Conservation (phyloP, 2,329 filamentous ascomycete species). For the Lachnellula subtilissima region DNA sequence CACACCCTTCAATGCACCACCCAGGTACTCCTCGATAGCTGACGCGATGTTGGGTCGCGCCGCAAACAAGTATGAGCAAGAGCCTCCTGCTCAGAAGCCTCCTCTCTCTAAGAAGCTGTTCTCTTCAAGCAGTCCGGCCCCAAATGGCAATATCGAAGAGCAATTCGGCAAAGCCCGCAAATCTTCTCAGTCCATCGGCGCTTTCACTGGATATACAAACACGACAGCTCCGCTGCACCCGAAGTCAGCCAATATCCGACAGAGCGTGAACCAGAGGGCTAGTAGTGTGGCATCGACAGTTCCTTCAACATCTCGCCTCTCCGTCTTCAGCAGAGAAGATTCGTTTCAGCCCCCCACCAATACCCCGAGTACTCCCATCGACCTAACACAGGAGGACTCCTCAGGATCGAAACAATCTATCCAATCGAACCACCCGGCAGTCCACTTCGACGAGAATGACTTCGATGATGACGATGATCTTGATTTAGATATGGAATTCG, state of each 20-base stretch:
- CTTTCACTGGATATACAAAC: conserved; percentile 32
- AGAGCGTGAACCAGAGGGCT: conserved; percentile 8
- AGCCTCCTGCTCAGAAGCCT: conserved; percentile 20
- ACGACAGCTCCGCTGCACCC: conserved; percentile 19
- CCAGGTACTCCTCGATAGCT: conserved; percentile 28
- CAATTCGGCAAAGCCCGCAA: conserved; percentile 44
- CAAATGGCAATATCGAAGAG: conserved; percentile 45
- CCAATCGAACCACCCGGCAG: conserved; percentile 2
- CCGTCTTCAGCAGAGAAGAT: conserved; percentile 39
- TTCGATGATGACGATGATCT: conserved; percentile 81
- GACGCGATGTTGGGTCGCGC: conserved; percentile 33
- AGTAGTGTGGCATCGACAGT: background rate
- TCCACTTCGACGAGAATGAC: conserved; percentile 73
- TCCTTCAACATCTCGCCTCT: conserved; percentile 35
- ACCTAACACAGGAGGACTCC: conserved; percentile 32
- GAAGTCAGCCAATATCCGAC: conserved; percentile 22
- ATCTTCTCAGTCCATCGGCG: conserved; percentile 33
- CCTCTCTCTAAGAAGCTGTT: conserved; percentile 46
- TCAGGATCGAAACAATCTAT: conserved; percentile 24
- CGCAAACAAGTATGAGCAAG: conserved; percentile 16
- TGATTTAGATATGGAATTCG: conserved; percentile 58
- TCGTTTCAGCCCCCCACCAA: conserved; percentile 42
- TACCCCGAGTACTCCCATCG: conserved; percentile 32
- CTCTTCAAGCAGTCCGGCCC: conserved; percentile 50
- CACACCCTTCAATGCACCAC: conserved; percentile 19